Conservation (phyloP, 208 protist species). For the Sergeia podlipaevii region DNA sequence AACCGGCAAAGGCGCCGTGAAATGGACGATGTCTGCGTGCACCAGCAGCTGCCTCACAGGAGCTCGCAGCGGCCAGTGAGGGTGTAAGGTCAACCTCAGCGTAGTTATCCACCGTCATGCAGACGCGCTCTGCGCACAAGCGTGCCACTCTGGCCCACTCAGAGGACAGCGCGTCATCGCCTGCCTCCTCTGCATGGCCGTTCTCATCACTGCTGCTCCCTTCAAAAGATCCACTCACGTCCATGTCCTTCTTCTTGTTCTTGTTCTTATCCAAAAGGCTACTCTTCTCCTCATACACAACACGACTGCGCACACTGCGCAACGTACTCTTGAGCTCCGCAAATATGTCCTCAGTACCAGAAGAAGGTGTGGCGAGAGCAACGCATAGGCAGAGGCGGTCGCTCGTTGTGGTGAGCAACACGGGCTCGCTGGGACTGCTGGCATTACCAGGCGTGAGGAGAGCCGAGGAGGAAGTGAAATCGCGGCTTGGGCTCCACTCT, state of each 20-base stretch:
- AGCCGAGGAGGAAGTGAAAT: too few relatives aligned
- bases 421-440: too few relatives aligned
- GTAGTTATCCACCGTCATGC: conserved; percentile 61
- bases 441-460: too few relatives aligned
- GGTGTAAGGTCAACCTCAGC: conserved; percentile 56
- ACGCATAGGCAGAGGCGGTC: too few relatives aligned
- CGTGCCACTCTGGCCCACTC: conserved; percentile 14
- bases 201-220: too few relatives aligned
- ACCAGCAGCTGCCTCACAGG: conserved; percentile 24
- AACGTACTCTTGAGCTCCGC: too few relatives aligned
- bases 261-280: conserved; percentile 16
- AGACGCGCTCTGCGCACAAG: conserved; percentile 22
- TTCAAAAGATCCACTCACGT: too few relatives aligned
- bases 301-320: background rate
- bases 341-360: too few relatives aligned
- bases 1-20: conserved; percentile 33
- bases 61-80: conserved; percentile 31
- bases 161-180: background rate
- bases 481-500: too few relatives aligned
- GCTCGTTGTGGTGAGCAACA: too few relatives aligned
- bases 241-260: background rate
- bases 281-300: conserved; percentile 13
- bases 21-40: conserved; percentile 28
- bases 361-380: too few relatives aligned
- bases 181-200: background rate